These are phyloP conservation scores for Hypoxylon trugodes DNA, from an alignment of 495 filamentous ascomycete species.

Conservation along the genomic window DNA sequence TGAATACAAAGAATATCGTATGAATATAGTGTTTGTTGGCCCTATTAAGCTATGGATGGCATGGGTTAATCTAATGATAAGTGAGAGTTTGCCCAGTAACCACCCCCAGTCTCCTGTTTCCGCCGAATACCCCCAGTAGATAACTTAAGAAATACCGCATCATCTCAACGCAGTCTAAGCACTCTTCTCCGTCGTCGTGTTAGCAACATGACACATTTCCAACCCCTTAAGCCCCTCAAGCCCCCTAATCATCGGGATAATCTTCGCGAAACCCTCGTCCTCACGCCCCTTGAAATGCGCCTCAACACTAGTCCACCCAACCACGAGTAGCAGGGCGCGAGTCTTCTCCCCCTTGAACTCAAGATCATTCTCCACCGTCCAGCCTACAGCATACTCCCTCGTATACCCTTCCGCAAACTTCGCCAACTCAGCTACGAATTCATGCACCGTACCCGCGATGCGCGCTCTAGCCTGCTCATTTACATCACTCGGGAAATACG, in stretches of 20 bases:
- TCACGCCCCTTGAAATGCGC: slow-evolving; percentile 58
- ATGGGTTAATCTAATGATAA: too few relatives aligned
- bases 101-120: too few relatives aligned
- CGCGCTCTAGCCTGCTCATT: slow-evolving; percentile 2
- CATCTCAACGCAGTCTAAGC: not conserved
- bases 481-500: slow-evolving; percentile 26
- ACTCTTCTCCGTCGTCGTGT: slow-evolving; percentile 7
- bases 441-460: not conserved
- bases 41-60: too few relatives aligned
- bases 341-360: slow-evolving; percentile 53
- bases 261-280: slow-evolving; percentile 53
- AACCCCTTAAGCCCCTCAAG: slow-evolving; percentile 23
- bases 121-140: too few relatives aligned
- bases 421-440: not conserved
- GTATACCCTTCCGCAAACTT: slow-evolving; percentile 26
- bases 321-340: slow-evolving; percentile 48
- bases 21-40: too few relatives aligned
- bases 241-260: not conserved
- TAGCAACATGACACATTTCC: slow-evolving; percentile 27
- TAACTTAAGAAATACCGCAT: too few relatives aligned
- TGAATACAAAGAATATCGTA: too few relatives aligned
- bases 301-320: slow-evolving; percentile 66
- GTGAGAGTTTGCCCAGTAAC: too few relatives aligned
- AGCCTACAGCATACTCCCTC: slow-evolving; percentile 51
- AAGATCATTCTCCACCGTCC: slow-evolving; percentile 55